Evolutionary conservation across 2,329 filamentous ascomycete species (phyloP).

Genomic region (Cladosporium phlei): DNA sequence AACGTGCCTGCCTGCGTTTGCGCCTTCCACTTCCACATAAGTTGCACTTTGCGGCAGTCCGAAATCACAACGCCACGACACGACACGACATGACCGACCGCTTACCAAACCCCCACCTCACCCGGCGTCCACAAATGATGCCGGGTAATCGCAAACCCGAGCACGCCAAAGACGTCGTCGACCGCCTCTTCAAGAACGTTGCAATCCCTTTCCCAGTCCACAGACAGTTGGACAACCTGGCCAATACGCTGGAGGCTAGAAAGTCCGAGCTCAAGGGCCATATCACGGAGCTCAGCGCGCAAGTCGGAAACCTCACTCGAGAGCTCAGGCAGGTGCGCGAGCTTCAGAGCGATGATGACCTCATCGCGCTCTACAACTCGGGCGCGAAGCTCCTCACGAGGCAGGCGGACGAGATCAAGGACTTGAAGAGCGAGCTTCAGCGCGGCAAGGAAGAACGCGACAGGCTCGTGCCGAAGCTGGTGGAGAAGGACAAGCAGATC

Average conservation of each 20-base stretch:
- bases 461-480: background rate
- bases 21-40: no score
- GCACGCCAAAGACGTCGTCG: background rate
- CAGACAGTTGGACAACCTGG: background rate
- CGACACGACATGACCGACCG: no score
- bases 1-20: no score
- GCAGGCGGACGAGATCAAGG: background rate
- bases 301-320: background rate
- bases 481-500: background rate
- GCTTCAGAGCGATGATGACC: background rate
- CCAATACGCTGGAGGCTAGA: background rate
- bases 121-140: no score
- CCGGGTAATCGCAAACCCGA: background rate
- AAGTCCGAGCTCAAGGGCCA: constrained; percentile 1
- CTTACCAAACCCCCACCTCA: no score
- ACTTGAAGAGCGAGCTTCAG: background rate
- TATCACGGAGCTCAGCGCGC: background rate
- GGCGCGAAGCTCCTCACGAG: background rate
- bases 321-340: background rate
- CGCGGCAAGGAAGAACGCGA: background rate
- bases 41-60: no score
- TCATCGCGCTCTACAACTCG: background rate
- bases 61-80: no score
- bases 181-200: background rate
- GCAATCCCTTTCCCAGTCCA: background rate